Percentiles rank a stretch among this genome's conserved stretches.
Evolutionary conservation across 2,329 filamentous ascomycete species (phyloP).

Genomic region (Ophiocordyceps australis): DNA sequence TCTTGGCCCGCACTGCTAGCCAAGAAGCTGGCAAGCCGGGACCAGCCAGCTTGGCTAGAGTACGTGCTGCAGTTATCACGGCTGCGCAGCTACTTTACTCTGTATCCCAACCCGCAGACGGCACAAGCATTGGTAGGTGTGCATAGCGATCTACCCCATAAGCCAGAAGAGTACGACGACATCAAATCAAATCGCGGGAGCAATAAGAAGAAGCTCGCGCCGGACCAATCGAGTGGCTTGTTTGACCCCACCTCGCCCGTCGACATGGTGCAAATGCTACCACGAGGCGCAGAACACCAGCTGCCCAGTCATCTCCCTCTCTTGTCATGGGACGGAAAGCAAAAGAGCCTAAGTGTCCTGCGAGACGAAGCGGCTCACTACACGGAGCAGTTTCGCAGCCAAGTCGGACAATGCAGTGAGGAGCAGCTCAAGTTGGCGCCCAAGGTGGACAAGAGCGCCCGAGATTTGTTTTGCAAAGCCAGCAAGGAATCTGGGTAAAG

Average conservation of each 20-base stretch:
- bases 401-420: constrained; percentile 47
- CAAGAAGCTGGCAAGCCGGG: constrained; percentile 45
- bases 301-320: constrained; percentile 32
- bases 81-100: constrained; percentile 55
- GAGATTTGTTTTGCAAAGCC: constrained; percentile 46
- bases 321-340: constrained; percentile 44
- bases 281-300: constrained; percentile 22
- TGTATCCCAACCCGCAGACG: constrained; percentile 52
- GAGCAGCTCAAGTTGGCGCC: constrained; percentile 7
- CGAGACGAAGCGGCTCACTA: constrained; percentile 30
- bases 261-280: constrained; percentile 29
- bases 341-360: constrained; percentile 19
- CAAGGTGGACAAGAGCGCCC: constrained; percentile 18
- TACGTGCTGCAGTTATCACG: constrained; percentile 61
- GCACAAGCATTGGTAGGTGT: constrained; percentile 45
- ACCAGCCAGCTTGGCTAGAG: constrained; percentile 61
- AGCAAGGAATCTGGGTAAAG: constrained; percentile 8
- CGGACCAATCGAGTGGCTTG: constrained; percentile 12
- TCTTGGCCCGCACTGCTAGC: constrained; percentile 20
- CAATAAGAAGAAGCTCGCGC: constrained; percentile 5
- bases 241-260: constrained; percentile 23
- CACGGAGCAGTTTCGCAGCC: constrained; percentile 35
- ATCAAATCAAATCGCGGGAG: constrained; percentile 3
- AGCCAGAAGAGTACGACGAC: constrained; percentile 50
- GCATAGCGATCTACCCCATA: constrained; percentile 56